Base-by-base conservation (phyloP, 306 rosid species). In the Lathyrus sativus region DNA sequence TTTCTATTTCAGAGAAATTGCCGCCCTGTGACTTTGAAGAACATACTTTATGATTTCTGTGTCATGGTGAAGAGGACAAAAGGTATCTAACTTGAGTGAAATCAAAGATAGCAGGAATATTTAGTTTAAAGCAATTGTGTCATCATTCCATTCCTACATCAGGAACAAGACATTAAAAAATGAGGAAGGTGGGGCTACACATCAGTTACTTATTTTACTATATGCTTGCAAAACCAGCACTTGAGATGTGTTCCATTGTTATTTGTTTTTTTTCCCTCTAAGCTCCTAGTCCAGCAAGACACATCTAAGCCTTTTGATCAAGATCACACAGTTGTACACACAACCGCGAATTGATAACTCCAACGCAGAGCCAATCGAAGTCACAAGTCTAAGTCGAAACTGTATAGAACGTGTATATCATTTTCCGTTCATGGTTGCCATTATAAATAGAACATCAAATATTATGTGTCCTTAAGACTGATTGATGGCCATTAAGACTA, bases 41-140 rank as follows among this genome's bases (percentile, higher is more conserved):
- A 55, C 55, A 66, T 67, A 66, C 74, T 73, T 73, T 61, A 53
- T 43, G 67, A 58, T 74, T 73, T 78, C 49, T 46, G 68, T 60
- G 56, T 33, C 60, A 35, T 60, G 62, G 33, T 71, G 72, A 72
- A 58, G 44, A 2, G 71, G 71, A 48, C 74, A 74, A 66, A 48
- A n/a, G 49, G 81, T 18, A 78, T 78, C 74, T 78, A 43, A 60
- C 29, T 43, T 67, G 78, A 78, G 78, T 78, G 35, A 61, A 67
- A 78, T 33, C 74, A 73, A 73, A 78, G 78, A 61, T 72, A 33
- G 71, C 71, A 78, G 55, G 67, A 78, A 73, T 53, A 78, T 44
- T 78, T 31, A 63, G 66, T 78, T 33, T 58, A 73, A 78, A 78
- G 74, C 50, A 72, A 66, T 50, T 64, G 7, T 41, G 54, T 76